phyloP scores from a whole-genome alignment of 2,329 filamentous ascomycete species.

The Aureobasidium sp. region DNA sequence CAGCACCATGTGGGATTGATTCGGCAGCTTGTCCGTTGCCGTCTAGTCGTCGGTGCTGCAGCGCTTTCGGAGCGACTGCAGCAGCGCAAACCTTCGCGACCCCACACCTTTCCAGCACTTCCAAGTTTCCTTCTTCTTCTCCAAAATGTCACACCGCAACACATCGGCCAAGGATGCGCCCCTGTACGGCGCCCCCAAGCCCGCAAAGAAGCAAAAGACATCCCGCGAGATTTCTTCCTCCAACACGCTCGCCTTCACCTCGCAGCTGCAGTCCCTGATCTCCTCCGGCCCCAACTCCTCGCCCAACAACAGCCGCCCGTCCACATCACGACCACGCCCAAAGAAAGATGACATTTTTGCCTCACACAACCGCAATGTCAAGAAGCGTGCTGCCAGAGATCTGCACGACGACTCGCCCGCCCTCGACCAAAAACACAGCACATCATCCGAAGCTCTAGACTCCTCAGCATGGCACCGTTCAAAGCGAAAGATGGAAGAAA shows the following conservation, averaged over 20 bases:
- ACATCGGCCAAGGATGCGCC: conserved; percentile 44
- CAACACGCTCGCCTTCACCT: conserved; percentile 74
- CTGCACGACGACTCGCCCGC: conserved; percentile 45
- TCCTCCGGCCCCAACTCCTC: conserved; percentile 35
- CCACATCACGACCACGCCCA: conserved; percentile 44
- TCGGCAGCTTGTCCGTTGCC: neutral
- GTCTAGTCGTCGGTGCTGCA: neutral
- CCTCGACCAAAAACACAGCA: conserved; percentile 54
- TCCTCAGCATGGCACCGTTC: conserved; percentile 53
- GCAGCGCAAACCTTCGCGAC: neutral
- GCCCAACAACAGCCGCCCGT: conserved; percentile 32
- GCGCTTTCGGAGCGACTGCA: neutral
- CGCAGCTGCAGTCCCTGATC: conserved; percentile 76
- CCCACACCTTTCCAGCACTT: neutral
- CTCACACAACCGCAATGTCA: conserved; percentile 52
- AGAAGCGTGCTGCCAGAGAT: conserved; percentile 54
- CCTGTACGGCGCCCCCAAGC: conserved; percentile 67
- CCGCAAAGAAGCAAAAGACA: conserved; percentile 48
- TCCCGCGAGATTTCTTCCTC: conserved; percentile 60
- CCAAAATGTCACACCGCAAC: conserved; percentile 8
- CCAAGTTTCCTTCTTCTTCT: neutral
- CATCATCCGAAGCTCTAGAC: conserved; percentile 55
- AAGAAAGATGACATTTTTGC: conserved; percentile 62
- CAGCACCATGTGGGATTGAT: neutral
- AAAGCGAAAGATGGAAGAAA: conserved; percentile 78